Conservation (phyloP, 169 alveolate species). For the Plasmodium ovale region DNA sequence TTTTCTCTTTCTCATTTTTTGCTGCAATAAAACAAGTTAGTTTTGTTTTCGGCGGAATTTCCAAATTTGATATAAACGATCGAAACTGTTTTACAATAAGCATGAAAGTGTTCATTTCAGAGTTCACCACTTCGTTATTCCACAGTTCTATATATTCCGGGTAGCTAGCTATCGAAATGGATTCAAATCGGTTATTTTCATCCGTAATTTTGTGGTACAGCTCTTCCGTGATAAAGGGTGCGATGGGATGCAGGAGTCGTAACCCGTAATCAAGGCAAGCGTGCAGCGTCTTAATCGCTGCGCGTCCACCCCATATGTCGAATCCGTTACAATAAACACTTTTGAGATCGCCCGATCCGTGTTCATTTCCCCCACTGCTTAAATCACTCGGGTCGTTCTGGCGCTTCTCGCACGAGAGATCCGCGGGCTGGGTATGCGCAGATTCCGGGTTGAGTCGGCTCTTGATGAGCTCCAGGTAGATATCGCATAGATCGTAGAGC, state of each 20-base stretch:
- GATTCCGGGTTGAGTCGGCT: slow-evolving; percentile 82
- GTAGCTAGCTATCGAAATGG: slow-evolving; percentile 81
- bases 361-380: slow-evolving; percentile 57
- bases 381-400: background rate
- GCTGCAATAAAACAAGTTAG: slow-evolving; percentile 82
- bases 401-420: slow-evolving; percentile 11
- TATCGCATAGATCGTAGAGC: slow-evolving; percentile 98
- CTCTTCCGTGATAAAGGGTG: slow-evolving; percentile 99
- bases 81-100: slow-evolving; percentile 82
- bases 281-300: slow-evolving; percentile 83
- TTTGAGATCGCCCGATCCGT: slow-evolving; percentile 79
- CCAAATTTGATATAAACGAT: slow-evolving; percentile 85
- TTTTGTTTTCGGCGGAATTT: slow-evolving; percentile 82
- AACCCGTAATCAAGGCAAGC: slow-evolving; percentile 88
- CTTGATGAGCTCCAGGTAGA: slow-evolving; percentile 96
- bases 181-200: slow-evolving; percentile 67
- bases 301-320: background rate
- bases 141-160: slow-evolving; percentile 74
- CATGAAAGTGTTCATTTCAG: slow-evolving; percentile 77
- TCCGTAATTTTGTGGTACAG: slow-evolving; percentile 94
- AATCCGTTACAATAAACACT: slow-evolving; percentile 18
- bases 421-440: background rate
- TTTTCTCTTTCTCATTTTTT: slow-evolving; percentile 65
- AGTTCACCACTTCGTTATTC: slow-evolving; percentile 60
- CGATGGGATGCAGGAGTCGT: slow-evolving; percentile 96